Percentiles rank a stretch among this genome's conserved stretches.
phyloP scores from a whole-genome alignment of 192 early-diverging fungal genomes.

The Podila epicladia region DNA sequence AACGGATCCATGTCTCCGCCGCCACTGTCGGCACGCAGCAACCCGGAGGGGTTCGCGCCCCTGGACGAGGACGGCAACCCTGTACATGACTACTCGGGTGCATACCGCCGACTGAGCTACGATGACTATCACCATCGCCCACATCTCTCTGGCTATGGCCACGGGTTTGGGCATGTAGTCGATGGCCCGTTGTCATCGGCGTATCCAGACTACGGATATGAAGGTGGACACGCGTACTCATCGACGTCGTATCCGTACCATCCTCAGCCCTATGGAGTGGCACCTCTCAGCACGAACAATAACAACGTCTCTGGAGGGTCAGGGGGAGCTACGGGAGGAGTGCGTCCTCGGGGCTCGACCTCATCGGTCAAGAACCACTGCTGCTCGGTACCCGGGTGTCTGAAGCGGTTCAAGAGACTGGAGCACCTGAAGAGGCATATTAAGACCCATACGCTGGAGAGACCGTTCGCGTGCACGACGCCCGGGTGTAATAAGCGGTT shows the following conservation, averaged over 20 bases:
- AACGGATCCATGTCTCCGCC: not conserved
- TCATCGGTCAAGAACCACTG: conserved; percentile 45
- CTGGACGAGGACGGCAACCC: not conserved
- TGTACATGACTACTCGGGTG: not conserved
- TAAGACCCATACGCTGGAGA: conserved; percentile 78
- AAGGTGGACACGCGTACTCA: not conserved
- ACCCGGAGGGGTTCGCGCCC: not conserved
- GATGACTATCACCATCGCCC: not conserved
- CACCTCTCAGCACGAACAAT: not conserved
- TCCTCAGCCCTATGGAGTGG: too few relatives aligned
- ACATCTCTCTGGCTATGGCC: not conserved
- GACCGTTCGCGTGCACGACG: conserved; percentile 71
- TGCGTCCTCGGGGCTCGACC: conserved; percentile 6
- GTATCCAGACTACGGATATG: not conserved
- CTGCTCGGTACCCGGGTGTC: conserved; percentile 47
- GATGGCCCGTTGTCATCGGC: not conserved
- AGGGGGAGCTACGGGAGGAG: not conserved
- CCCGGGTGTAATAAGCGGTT: conserved; percentile 83
- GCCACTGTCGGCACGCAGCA: conserved; percentile 1
- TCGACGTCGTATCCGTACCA: too few relatives aligned
- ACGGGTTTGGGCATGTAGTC: not conserved
- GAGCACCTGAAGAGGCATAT: conserved; percentile 88
- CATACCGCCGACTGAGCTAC: not conserved
- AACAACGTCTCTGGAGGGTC: not conserved
- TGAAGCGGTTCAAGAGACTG: conserved; percentile 76